These are phyloP conservation scores for Pyracantha coccinea DNA, from an alignment of 331 rosid species.

Conservation along the genomic window DNA sequence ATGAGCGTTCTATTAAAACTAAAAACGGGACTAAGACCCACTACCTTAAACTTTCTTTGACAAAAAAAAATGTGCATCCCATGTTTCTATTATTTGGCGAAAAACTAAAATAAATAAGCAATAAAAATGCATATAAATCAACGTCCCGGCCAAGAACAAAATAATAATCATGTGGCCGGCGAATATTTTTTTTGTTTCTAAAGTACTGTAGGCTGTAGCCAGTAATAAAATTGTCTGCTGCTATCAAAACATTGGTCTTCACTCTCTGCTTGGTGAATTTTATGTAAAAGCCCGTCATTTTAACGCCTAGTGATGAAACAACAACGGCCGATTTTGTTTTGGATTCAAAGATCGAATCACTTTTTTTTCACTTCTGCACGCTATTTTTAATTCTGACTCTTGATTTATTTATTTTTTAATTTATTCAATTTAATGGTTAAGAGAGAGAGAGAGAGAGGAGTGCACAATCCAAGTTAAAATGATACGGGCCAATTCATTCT, in stretches of 20 bases:
- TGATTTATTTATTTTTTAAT: too few species aligned
- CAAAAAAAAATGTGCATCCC: too few species aligned
- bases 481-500: too few species aligned
- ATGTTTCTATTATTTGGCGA: neutral
- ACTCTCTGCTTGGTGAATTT: neutral
- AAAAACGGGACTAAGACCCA: too few species aligned
- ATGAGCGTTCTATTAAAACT: accelerated
- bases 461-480: too few species aligned
- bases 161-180: neutral
- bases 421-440: too few species aligned
- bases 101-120: neutral
- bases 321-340: neutral
- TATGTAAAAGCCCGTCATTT: neutral
- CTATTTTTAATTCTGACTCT: too few species aligned
- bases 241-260: neutral
- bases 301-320: neutral
- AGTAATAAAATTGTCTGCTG: neutral
- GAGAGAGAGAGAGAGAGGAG: too few species aligned
- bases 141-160: neutral
- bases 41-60: too few species aligned
- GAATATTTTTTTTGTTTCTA: neutral
- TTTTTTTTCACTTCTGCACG: neutral
- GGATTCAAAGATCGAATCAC: neutral
- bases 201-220: too few species aligned
- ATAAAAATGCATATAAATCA: neutral